Conservation (phyloP, 1,284 basidiomycete species). For the Tremellales sp. region DNA sequence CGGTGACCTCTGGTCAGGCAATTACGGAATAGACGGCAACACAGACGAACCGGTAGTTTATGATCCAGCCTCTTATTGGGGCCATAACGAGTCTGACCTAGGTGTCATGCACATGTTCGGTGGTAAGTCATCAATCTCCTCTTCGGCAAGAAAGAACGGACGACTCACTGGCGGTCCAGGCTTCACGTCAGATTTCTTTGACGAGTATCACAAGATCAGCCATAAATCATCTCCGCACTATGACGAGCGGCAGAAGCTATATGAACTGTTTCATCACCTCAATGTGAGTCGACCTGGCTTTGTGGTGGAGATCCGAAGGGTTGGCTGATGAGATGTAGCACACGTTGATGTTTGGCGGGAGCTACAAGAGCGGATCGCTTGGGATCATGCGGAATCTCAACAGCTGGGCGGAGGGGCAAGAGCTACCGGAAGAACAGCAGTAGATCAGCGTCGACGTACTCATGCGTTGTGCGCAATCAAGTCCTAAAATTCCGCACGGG, state of each 20-base stretch:
- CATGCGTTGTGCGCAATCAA: too few relatives aligned
- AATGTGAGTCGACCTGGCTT: constrained; percentile 50
- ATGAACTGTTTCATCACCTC: constrained; percentile 81
- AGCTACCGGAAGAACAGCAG: not conserved
- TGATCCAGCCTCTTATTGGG: constrained; percentile 77
- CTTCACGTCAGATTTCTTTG: constrained; percentile 65
- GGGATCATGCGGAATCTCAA: constrained; percentile 38
- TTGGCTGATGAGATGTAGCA: constrained; percentile 25
- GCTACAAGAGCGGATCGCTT: constrained; percentile 33
- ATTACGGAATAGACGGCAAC: constrained; percentile 53
- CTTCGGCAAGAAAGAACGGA: not conserved
- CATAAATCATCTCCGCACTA: constrained; percentile 73
- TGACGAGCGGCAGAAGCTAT: constrained; percentile 64
- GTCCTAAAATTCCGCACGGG: too few relatives aligned
- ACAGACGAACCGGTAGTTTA: constrained; percentile 67
- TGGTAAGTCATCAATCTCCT: constrained; percentile 38
- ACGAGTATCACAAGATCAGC: constrained; percentile 64
- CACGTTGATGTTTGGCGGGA: constrained; percentile 44
- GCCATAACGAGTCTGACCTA: constrained; percentile 81
- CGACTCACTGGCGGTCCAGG: constrained; percentile 40
- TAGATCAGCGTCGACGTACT: too few relatives aligned
- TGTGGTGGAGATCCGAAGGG: not conserved
- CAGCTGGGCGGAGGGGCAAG: constrained; percentile 25
- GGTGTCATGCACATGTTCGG: constrained; percentile 81
- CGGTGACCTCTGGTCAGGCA: constrained; percentile 71